These are phyloP conservation scores for Nemania abortiva DNA, from an alignment of 2,329 filamentous ascomycete genomes.

Conservation along the genomic window DNA sequence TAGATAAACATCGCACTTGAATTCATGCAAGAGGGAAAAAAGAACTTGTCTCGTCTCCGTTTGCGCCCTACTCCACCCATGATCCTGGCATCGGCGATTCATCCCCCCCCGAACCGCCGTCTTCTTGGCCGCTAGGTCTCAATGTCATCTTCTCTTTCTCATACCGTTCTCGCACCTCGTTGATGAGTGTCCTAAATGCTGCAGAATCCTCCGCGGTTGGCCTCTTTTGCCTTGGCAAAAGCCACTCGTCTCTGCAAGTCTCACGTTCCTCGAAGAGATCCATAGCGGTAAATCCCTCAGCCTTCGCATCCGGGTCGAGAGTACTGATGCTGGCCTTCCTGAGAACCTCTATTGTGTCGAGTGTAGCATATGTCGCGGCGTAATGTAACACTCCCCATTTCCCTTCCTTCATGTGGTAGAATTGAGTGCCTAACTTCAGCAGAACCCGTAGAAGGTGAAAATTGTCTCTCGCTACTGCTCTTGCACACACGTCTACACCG, in stretches of 20 bases:
- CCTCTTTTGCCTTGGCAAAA: background rate
- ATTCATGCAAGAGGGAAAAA: background rate
- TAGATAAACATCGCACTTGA: background rate
- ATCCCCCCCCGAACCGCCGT: background rate
- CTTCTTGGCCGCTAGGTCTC: background rate
- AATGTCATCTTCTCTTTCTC: background rate
- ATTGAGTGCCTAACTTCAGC: background rate
- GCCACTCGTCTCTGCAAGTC: background rate
- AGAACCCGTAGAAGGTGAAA: background rate
- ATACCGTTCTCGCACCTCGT: constrained; percentile 10
- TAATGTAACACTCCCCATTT: background rate
- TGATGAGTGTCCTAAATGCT: constrained; percentile 1
- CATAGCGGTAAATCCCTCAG: constrained; percentile 1
- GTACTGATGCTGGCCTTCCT: background rate
- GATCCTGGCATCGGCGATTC: background rate
- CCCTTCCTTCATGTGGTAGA: background rate
- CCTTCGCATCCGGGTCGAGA: constrained; percentile 9
- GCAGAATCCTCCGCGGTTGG: constrained; percentile 2
- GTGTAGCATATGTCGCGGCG: background rate
- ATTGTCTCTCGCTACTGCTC: background rate
- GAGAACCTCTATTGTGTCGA: constrained; percentile 12
- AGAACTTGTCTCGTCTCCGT: constrained; percentile 3
- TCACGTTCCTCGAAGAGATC: constrained; percentile 2
- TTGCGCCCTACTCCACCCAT: constrained; percentile 18
- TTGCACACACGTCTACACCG: background rate